Conservation (phyloP, 805 yeast species). For the Torulaspora quercuum region DNA sequence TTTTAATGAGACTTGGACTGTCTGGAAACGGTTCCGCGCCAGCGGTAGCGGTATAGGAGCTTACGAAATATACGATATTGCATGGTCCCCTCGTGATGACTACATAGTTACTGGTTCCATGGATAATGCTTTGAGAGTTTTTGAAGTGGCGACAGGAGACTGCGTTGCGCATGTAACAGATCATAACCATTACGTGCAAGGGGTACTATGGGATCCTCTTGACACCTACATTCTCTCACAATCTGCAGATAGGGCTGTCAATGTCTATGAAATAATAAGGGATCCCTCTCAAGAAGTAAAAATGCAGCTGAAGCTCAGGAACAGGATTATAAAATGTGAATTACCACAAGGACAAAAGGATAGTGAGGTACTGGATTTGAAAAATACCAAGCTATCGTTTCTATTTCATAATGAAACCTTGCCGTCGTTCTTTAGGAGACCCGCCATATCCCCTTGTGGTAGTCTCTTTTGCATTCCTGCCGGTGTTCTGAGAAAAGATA, state of each 20-base stretch:
- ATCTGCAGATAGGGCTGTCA: conserved; percentile 82
- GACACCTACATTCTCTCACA: conserved; percentile 78
- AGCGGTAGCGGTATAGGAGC: conserved; percentile 53
- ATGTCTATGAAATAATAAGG: conserved; percentile 47
- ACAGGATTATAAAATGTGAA: conserved; percentile 55
- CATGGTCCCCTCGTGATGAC: conserved; percentile 86
- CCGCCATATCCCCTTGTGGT: conserved; percentile 90
- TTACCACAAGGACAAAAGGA: conserved; percentile 40
- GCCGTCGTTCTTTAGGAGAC: conserved; percentile 84
- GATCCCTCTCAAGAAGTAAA: conserved; percentile 15
- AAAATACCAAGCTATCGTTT: conserved; percentile 38
- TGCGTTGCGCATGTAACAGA: conserved; percentile 41
- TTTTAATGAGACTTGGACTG: conserved; percentile 67
- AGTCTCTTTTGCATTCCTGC: conserved; percentile 71
- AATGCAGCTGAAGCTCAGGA: conserved; percentile 27
- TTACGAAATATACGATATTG: conserved; percentile 82
- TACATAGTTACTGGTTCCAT: conserved; percentile 84
- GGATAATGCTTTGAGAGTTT: conserved; percentile 79
- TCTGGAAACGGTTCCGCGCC: conserved; percentile 43
- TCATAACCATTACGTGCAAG: conserved; percentile 90
- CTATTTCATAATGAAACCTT: conserved; percentile 83
- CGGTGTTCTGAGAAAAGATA: conserved; percentile 50
- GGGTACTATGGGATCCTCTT: conserved; percentile 92
- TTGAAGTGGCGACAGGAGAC: conserved; percentile 58
- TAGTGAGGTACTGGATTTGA: conserved; percentile 20